Percentiles rank a stretch among this genome's conserved stretches.
These are phyloP conservation scores for Pythium rishiriense DNA, from an alignment of 352 stramenopile species.

Conservation along the genomic window DNA sequence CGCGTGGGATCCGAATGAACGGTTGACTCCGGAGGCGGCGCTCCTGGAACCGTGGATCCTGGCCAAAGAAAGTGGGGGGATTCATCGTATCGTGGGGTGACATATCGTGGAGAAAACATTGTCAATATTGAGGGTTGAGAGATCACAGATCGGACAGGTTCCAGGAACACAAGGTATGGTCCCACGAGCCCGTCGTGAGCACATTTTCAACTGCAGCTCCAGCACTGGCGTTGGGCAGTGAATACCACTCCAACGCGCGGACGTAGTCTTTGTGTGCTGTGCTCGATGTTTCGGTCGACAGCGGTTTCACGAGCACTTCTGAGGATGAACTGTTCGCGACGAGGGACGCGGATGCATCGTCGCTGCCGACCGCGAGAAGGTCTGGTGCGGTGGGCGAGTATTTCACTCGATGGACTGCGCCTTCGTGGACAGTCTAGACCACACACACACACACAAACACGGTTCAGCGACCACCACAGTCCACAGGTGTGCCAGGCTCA, in stretches of 20 bases:
- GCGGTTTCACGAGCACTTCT: neutral
- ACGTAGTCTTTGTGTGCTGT: constrained; percentile 68
- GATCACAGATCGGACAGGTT: constrained; percentile 14
- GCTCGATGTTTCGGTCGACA: constrained; percentile 23
- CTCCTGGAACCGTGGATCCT: constrained; percentile 64
- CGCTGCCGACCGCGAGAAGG: constrained; percentile 59
- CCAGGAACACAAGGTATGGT: constrained; percentile 61
- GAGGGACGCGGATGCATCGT: constrained; percentile 60
- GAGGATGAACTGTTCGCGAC: constrained; percentile 26
- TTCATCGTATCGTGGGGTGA: neutral
- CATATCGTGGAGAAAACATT: neutral
- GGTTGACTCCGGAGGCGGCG: constrained; percentile 57
- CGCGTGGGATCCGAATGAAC: constrained; percentile 57
- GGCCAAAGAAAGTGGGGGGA: neutral
- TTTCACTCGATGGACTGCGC: constrained; percentile 57
- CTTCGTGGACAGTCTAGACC: constrained; percentile 32
- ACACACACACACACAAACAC: neutral
- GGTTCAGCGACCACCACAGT: neutral
- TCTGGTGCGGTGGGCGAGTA: constrained; percentile 67
- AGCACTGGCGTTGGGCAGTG: constrained; percentile 9
- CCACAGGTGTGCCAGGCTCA: neutral
- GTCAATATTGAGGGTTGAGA: constrained; percentile 3
- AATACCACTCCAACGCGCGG: constrained; percentile 62
- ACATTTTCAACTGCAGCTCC: constrained; percentile 13
- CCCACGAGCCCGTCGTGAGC: constrained; percentile 61